Conservation (phyloP, 805 yeast species). For the Lachancea kluyveri region DNA sequence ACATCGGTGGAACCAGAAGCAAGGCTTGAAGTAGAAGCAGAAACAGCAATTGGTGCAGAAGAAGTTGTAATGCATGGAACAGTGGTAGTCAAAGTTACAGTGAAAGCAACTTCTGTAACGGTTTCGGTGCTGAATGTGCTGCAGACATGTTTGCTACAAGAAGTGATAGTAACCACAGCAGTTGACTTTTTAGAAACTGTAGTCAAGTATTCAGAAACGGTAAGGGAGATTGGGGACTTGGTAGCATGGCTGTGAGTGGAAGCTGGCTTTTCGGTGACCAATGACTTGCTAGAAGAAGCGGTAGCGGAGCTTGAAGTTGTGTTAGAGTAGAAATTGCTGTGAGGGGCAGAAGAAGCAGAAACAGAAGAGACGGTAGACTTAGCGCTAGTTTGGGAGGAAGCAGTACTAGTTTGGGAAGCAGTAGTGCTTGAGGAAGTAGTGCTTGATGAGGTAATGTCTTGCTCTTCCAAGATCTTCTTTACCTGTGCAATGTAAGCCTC, state of each 20-base stretch:
- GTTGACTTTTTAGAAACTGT: slow-evolving; percentile 4
- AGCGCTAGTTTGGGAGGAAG: slow-evolving; percentile 11
- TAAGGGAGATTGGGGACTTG: slow-evolving; percentile 7
- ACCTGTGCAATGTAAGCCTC: slow-evolving; percentile 37
- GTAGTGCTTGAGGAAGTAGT: slow-evolving; percentile 14
- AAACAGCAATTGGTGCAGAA: background rate
- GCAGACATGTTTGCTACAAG: too few species aligned
- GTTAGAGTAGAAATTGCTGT: too few species aligned
- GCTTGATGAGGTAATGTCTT: slow-evolving; percentile 14
- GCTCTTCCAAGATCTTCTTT: slow-evolving; percentile 35
- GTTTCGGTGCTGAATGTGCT: too few species aligned
- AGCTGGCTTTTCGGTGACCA: slow-evolving; percentile 6
- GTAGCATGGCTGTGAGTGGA: slow-evolving; percentile 2
- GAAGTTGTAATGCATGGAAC: background rate
- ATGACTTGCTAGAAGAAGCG: slow-evolving; percentile 8
- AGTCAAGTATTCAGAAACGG: slow-evolving; percentile 6
- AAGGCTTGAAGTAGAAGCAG: slow-evolving; percentile 2
- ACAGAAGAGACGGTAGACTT: slow-evolving; percentile 7
- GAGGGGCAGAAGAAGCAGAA: slow-evolving; percentile 3
- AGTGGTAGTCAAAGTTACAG: slow-evolving; percentile 1
- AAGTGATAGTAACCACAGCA: slow-evolving; percentile 6
- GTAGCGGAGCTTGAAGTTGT: slow-evolving; percentile 10
- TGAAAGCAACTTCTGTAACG: slow-evolving; percentile 5
- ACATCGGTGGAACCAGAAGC: background rate
- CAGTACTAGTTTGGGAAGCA: slow-evolving; percentile 11